Evolutionary conservation across 78 protist genomes (phyloP).

Genomic region (Dictyostelium capitatum): DNA sequence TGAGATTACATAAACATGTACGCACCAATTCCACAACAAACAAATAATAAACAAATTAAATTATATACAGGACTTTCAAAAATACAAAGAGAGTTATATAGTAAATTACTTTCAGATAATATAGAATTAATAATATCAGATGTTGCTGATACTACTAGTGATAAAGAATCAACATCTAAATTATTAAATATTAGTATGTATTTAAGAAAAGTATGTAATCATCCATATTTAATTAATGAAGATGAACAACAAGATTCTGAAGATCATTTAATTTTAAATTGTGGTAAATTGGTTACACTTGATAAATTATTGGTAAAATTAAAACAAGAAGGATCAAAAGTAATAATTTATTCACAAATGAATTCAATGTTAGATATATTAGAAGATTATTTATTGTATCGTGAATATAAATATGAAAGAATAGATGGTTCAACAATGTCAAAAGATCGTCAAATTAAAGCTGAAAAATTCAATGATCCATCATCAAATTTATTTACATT

Average conservation of each 20-base stretch:
- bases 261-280: slow-evolving; percentile 27
- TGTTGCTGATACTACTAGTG: too few relatives aligned
- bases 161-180: too few relatives aligned
- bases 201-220: slow-evolving; percentile 91
- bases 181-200: slow-evolving; percentile 78
- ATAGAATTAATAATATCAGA: too few relatives aligned
- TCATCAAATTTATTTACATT: slow-evolving; percentile 78
- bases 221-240: slow-evolving; percentile 95
- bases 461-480: slow-evolving; percentile 36
- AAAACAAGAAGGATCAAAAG: slow-evolving; percentile 77
- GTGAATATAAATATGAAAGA: slow-evolving; percentile 46
- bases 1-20: too few relatives aligned
- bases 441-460: slow-evolving; percentile 47
- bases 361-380: slow-evolving; percentile 81
- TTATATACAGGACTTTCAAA: too few relatives aligned
- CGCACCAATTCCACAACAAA: too few relatives aligned
- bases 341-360: slow-evolving; percentile 91
- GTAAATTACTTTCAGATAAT: too few relatives aligned
- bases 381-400: slow-evolving; percentile 65
- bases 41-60: too few relatives aligned
- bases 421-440: slow-evolving; percentile 58
- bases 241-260: slow-evolving; percentile 66
- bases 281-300: slow-evolving; percentile 93
- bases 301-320: slow-evolving; percentile 91
- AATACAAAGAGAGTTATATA: too few relatives aligned